A percentile compares a stretch with the other conserved stretches of the same genome.
These are phyloP conservation scores for Penstemon newberryi DNA, from an alignment of 257 asterid genomes.

Conservation along the genomic window DNA sequence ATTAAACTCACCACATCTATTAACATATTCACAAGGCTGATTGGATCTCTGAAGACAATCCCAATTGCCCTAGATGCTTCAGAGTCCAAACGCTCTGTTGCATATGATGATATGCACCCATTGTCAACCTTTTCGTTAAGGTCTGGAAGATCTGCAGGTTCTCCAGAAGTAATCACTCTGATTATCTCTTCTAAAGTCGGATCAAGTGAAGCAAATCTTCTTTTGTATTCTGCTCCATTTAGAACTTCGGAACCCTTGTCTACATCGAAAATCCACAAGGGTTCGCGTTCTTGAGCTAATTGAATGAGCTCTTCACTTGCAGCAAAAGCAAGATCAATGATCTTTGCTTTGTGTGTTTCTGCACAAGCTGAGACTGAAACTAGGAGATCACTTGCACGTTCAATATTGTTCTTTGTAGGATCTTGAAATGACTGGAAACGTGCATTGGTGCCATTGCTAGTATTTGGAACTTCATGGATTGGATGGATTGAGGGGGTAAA, in stretches of 20 bases:
- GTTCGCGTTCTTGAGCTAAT: conserved; percentile 41
- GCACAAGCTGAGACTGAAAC: conserved; percentile 47
- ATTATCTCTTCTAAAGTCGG: conserved; percentile 50
- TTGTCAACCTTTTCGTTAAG: conserved; percentile 17
- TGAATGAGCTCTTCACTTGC: conserved; percentile 50
- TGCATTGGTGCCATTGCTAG: background rate
- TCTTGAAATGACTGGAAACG: conserved; percentile 14
- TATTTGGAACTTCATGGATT: background rate
- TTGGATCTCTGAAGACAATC: conserved; percentile 40
- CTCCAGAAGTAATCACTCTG: conserved; percentile 35
- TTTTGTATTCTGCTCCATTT: conserved; percentile 41
- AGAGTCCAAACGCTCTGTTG: background rate
- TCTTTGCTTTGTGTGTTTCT: conserved; percentile 35
- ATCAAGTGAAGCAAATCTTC: conserved; percentile 43
- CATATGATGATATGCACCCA: conserved; percentile 1
- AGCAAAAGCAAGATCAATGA: conserved; percentile 37
- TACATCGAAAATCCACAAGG: conserved; percentile 46
- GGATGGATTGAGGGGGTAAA: background rate
- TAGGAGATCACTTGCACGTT: conserved; percentile 51
- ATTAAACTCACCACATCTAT: conserved; percentile 49
- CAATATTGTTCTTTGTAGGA: conserved; percentile 20
- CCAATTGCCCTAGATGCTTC: conserved; percentile 55
- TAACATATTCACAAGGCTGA: conserved; percentile 40
- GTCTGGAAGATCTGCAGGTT: conserved; percentile 32
- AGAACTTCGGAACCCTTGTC: conserved; percentile 37